phyloP scores from a whole-genome alignment of 2,329 filamentous ascomycete genomes.

The Trichoderma sp. region DNA sequence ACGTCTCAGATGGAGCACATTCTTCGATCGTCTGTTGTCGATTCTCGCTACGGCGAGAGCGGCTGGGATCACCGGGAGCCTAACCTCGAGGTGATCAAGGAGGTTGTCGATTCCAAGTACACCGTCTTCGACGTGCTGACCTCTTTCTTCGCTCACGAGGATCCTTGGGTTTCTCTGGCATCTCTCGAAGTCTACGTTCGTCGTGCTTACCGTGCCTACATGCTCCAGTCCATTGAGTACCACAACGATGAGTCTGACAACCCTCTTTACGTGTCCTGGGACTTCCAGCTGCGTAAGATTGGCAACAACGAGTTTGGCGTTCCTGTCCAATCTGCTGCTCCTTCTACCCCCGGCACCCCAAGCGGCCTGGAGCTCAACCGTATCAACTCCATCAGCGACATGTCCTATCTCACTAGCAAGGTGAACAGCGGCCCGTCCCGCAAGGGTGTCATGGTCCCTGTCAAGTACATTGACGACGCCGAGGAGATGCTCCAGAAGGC shows the following conservation, averaged over 20 bases:
- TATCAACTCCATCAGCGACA: conserved; percentile 93
- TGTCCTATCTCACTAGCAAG: conserved; percentile 82
- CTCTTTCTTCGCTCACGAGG: conserved; percentile 91
- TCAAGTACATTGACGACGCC: conserved; percentile 90
- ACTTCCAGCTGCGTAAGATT: conserved; percentile 92
- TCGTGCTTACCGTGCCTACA: conserved; percentile 94
- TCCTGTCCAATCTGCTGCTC: conserved; percentile 75
- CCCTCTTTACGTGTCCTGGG: conserved; percentile 86
- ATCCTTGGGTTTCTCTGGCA: conserved; percentile 91
- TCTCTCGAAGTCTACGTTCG: conserved; percentile 96
- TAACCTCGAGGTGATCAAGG: conserved; percentile 87
- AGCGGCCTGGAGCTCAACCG: conserved; percentile 61
- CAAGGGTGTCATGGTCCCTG: conserved; percentile 93
- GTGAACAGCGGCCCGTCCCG: conserved; percentile 76
- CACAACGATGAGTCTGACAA: conserved; percentile 72
- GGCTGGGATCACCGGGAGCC: conserved; percentile 96
- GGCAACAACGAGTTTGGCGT: conserved; percentile 89
- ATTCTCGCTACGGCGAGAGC: conserved; percentile 96
- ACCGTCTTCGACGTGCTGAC: conserved; percentile 96
- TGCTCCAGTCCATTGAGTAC: conserved; percentile 87
- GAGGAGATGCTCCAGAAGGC: conserved; percentile 86
- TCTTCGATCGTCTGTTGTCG: conserved; percentile 88
- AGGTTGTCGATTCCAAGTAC: conserved; percentile 98
- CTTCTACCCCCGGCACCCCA: conserved; percentile 82
- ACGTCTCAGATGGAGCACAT: conserved; percentile 98